These are phyloP conservation scores for Schizophyllum amplum DNA, from an alignment of 1,284 basidiomycete genomes.

Conservation along the genomic window DNA sequence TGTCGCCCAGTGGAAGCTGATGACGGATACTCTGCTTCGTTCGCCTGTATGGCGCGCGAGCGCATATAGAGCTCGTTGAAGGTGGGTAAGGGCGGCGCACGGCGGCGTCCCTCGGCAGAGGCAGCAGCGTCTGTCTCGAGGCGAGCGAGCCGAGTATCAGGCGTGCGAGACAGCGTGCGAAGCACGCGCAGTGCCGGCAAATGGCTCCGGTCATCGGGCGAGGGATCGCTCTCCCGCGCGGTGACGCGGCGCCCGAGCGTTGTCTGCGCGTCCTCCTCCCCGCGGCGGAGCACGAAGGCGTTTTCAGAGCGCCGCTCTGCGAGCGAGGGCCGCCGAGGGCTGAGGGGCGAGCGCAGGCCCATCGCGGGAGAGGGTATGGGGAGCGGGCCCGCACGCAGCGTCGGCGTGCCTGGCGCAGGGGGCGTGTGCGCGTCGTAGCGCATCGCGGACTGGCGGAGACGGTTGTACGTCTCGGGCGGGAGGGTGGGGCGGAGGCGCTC, in stretches of 20 bases:
- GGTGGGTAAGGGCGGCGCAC: not conserved
- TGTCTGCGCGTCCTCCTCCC: slow-evolving; percentile 31
- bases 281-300: slow-evolving; percentile 8
- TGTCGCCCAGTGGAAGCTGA: not conserved
- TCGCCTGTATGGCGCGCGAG: not conserved
- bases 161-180: not conserved
- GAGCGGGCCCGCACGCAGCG: slow-evolving; percentile 3
- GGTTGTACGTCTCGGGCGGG: not conserved
- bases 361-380: slow-evolving; percentile 12
- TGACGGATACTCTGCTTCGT: not conserved
- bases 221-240: slow-evolving; percentile 28
- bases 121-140: not conserved
- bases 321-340: slow-evolving; percentile 12
- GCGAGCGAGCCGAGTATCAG: not conserved
- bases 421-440: not conserved
- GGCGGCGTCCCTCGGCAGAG: too few species aligned
- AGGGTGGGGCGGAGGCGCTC: not conserved
- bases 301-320: slow-evolving; percentile 17
- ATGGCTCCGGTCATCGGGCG: not conserved
- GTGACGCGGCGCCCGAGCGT: slow-evolving; percentile 43
- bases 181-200: not conserved
- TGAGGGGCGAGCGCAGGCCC: slow-evolving; percentile 14
- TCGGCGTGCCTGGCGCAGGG: not conserved
- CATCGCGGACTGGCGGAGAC: not conserved
- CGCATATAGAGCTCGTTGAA: not conserved